phyloP scores from a whole-genome alignment of 2,329 filamentous ascomycete species.

The Fusarium staphyleae region DNA sequence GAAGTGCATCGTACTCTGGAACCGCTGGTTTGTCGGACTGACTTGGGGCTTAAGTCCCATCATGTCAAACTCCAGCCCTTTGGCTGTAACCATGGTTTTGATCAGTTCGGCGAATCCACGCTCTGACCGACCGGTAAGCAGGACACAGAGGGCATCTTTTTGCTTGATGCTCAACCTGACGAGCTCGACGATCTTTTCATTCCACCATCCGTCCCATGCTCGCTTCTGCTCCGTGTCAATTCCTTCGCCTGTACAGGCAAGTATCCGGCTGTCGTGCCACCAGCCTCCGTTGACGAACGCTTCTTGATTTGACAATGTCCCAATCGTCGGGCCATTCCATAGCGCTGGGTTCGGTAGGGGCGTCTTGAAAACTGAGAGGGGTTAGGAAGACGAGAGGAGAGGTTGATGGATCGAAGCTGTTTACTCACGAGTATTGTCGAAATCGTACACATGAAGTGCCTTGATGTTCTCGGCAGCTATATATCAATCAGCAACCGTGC shows the following conservation, averaged over 20 bases:
- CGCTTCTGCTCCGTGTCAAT: constrained; percentile 80
- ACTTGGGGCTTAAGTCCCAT: constrained; percentile 85
- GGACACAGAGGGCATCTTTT: constrained; percentile 81
- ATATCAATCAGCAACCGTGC: constrained; percentile 11
- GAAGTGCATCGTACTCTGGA: constrained; percentile 86
- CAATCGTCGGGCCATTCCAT: constrained; percentile 82
- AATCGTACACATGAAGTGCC: constrained; percentile 92
- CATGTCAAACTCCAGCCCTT: constrained; percentile 85
- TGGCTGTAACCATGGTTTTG: constrained; percentile 79
- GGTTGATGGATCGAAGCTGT: neutral
- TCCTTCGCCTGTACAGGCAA: constrained; percentile 85
- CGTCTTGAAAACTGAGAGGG: constrained; percentile 78
- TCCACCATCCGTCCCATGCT: constrained; percentile 96
- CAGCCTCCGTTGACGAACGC: constrained; percentile 85
- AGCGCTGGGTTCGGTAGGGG: constrained; percentile 88
- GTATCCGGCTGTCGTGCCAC: constrained; percentile 93
- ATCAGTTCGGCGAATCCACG: constrained; percentile 78
- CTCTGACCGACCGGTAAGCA: constrained; percentile 88
- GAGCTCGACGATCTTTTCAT: constrained; percentile 84
- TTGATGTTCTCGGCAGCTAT: constrained; percentile 72
- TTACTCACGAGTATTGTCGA: constrained; percentile 87
- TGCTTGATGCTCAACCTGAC: constrained; percentile 83
- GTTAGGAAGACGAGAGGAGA: neutral
- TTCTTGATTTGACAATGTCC: constrained; percentile 77
- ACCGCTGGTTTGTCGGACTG: constrained; percentile 79